Base-by-base conservation (phyloP, 2,329 filamentous ascomycete genomes). In the Fusarium marasasianum region DNA sequence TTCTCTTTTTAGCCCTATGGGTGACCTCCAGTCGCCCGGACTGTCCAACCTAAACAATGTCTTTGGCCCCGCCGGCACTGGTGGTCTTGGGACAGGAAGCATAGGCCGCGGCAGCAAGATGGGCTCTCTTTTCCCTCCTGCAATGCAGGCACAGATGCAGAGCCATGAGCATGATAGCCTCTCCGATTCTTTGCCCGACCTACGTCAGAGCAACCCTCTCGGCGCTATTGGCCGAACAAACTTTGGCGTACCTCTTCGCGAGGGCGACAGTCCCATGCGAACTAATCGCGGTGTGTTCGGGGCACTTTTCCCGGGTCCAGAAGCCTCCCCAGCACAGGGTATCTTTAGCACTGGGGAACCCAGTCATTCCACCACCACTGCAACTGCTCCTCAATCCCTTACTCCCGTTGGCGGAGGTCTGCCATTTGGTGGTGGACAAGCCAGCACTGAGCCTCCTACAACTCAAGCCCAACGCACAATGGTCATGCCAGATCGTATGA, bases 401-500 rank as follows among this genome's bases (percentile, higher is more conserved):
- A 84, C 73, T 66, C 84, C 71, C 75, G 75, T 83, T 48, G 75
- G 77, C 12, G 81, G 81, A 35, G 78, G 81, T 12, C 50, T 84
- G 33, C 76, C 81, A 8, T 83, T 84, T 66, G 79, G 82, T 18
- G 80, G 78, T 13, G 83, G 81, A 33, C 77, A 84, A 29, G 76
- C 82, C 15, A 79, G 76, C 2, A 80, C 78, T 9, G 86, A 89
- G 29, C 86, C 90, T 20, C 87, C 90, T n/a, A 86, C 91, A 11
- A 89, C 89, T 55, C 92, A 95, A 73, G 89, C 94, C 73, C 92
- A 94, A 22, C 95, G 93, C 24, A 59, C 43, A 50, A 98, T 99
- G 95, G 96, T 99, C 10, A 98, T 99, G 96, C 96, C 96, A 5
- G 96, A 99, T 82, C 90, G 97, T 20, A 99, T 99, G 95, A 90